Base-by-base conservation (phyloP, 805 yeast genomes). In the Wickerhamiella azyma region DNA sequence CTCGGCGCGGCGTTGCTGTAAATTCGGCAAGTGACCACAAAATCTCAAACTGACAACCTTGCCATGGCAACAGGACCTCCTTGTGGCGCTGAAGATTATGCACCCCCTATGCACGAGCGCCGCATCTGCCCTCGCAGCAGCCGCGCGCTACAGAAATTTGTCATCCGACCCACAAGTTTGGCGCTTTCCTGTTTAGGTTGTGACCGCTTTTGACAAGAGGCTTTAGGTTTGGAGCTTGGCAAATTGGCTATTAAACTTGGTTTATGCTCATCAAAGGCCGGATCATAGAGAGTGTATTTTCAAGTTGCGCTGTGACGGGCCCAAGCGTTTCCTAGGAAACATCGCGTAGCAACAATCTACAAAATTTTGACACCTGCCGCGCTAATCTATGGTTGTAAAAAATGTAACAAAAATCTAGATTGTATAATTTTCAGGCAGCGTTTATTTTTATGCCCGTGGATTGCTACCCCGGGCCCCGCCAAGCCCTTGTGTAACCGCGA, bases 1-100 rank as follows among this genome's bases (percentile, higher is more conserved):
- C 49, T 55, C 9, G 58, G 58, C 11, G 51, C 55, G 2, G 53
- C 55, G 16, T 3, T 30, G 7, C 14, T n/a, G 11, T 30, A n/a
- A n/a, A 13, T 7, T 4, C 26, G 37, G 48, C 9, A 41, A 3
- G 16, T 13, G 33, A 30, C 33, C 33, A 13, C 33, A 30, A 30
- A 30, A 30, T 30, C 14, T 11, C 24, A 21, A 5, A 21, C 33
- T n/a, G 33, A 30, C 32, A 6, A 13, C 11, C n/a, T 30, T 30
- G 33, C 16, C 33, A 30, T 30, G 14, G 33, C 33, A 30, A 13
- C 33, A 14, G 3, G 6, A 21, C n/a, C 30, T 13, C 30, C 30
- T 28, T 28, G 30, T 28, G 30, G 33, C 14, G n/a, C 16, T 11
- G 5, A 11, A 30, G 33, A 30, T 30, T 30, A 30, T 30, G 33